Conservation (phyloP, 345 rosid genomes). For the Pistacia vera region DNA sequence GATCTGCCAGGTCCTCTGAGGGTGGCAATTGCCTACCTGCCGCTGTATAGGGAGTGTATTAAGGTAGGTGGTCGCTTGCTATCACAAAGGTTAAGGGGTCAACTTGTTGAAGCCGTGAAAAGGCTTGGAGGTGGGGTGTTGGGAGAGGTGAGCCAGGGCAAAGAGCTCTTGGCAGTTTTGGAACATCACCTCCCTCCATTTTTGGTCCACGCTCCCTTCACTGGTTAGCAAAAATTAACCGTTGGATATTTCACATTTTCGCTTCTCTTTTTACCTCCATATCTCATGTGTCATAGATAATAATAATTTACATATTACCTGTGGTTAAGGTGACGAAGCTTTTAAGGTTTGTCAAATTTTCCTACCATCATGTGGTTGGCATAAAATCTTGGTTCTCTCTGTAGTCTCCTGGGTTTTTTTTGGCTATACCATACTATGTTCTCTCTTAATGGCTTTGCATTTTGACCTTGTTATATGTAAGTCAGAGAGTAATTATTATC, state of each 20-base stretch:
- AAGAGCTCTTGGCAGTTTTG: slow-evolving; percentile 63
- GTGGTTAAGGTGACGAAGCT: slow-evolving; percentile 32
- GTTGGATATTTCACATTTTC: slow-evolving; percentile 19
- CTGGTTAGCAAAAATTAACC: slow-evolving; percentile 21
- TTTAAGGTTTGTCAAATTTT: slow-evolving; percentile 28
- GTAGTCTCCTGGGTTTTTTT: background rate
- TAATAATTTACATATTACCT: slow-evolving; percentile 23
- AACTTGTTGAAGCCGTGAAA: slow-evolving; percentile 73
- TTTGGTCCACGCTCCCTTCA: slow-evolving; percentile 40
- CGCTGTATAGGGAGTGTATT: slow-evolving; percentile 77
- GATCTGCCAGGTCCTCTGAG: slow-evolving; percentile 83
- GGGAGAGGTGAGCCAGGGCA: slow-evolving; percentile 52
- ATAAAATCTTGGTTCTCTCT: slow-evolving; percentile 12
- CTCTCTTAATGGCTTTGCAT: slow-evolving; percentile 20
- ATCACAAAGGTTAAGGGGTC: slow-evolving; percentile 81
- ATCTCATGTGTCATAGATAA: slow-evolving; percentile 32
- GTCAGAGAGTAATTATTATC: slow-evolving; percentile 30
- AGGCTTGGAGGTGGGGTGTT: slow-evolving; percentile 67
- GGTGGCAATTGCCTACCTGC: slow-evolving; percentile 79
- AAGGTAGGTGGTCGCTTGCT: slow-evolving; percentile 61
- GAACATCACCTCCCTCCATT: slow-evolving; percentile 86
- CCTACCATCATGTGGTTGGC: slow-evolving; percentile 33
- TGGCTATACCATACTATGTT: slow-evolving; percentile 17
- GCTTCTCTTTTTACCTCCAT: slow-evolving; percentile 22
- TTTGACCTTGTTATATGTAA: slow-evolving; percentile 23